Base-by-base conservation (phyloP, 2,329 filamentous ascomycete genomes). In the Simplicillium sp. region DNA sequence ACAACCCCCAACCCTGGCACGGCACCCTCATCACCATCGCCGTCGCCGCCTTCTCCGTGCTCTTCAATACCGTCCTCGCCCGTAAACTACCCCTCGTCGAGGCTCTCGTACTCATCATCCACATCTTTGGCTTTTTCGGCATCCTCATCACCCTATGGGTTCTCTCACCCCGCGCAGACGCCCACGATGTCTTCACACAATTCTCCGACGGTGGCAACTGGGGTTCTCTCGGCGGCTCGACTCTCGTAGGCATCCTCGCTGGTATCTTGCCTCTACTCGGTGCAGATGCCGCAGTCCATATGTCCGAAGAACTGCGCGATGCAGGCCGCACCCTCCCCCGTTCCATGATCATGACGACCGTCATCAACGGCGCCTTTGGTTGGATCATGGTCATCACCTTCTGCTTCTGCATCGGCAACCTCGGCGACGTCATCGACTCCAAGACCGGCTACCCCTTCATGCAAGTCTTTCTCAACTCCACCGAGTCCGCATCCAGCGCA, bases 61-160 rank as follows among this genome's bases (percentile, higher is more conserved):
- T 63, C 9, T 60, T 71, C 52, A 72, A 71, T 48, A 70, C 65
- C 1, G 56, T 60, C 37, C 54, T 65, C 5, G 63, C 52, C n/a
- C 49, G 48, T 7, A 50, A 53, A 14, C 51, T 73, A 18, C 64
- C 69, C 4, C 52, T 59, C 8, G 50, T 73, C 37, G 66, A 73
- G 43, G 59, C 55, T 0, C 42, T 68, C 7, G 60, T 67, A 12
- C 51, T 72, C 2, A 56, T 66, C 37, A 54, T 70, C 9, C 68
- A 73, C 47, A 33, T 43, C 14, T 43, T 43, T 37, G 41, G 41
- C 17, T 43, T 43, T 37, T 37, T 43, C 13, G 37, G 48, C 2
- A 56, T 67, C 4, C 47, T 71, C 48, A 55, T 61, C n/a, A 51
- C 56, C 1, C 61, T 72, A 17, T 55, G 57, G 49, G 55, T 55